Base-by-base conservation (phyloP, 805 yeast species). In the Kockiozyma suomiensis region DNA sequence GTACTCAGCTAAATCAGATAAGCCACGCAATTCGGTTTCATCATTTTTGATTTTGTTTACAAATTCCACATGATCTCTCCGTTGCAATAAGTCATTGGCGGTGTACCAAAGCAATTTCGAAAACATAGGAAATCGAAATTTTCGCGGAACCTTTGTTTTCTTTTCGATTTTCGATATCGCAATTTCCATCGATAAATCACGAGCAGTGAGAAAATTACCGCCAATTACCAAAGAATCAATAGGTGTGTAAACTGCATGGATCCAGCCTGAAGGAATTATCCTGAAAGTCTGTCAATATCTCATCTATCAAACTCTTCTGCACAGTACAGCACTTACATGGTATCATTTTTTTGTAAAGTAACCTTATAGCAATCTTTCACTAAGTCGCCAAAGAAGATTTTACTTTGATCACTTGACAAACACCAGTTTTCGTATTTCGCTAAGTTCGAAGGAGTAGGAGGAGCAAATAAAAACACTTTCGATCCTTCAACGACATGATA, bases 231-330 rank as follows among this genome's bases (percentile, higher is more conserved):
- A 74, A 0, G 96, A 82, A 70, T 91, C 96, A 15, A 76, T 75
- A 0, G 96, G 93, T 0, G 97, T 90, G 69, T 84, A 84, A 0
- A 91, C 97, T 0, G 94, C 85, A 73, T 91, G 97, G 51, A 91
- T 90, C 96, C 96, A 91, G 0, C 97, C 96, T 43, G 94, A 85
- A 2, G 97, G 97, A 19, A 91, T 85, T 13, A 90, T 78, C 73
- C 61, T 57, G 23, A 19, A 15, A 50, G 3, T n/a, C 17, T 13
- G 10, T 46, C 45, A 51, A 47, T 30, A 15, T 25, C 17, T 26
- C 23, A 37, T 23, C 30, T 17, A 41, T 6, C 8, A 3, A 21
- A 17, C 7, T 17, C 28, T 4, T 41, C 4, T 4, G 5, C 30
- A n/a, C 17, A 17, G n/a, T n/a, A n/a, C n/a, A 21, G n/a, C n/a